phyloP scores from a whole-genome alignment of 2,329 filamentous ascomycete species.

The Teratosphaeria nubilosa region DNA sequence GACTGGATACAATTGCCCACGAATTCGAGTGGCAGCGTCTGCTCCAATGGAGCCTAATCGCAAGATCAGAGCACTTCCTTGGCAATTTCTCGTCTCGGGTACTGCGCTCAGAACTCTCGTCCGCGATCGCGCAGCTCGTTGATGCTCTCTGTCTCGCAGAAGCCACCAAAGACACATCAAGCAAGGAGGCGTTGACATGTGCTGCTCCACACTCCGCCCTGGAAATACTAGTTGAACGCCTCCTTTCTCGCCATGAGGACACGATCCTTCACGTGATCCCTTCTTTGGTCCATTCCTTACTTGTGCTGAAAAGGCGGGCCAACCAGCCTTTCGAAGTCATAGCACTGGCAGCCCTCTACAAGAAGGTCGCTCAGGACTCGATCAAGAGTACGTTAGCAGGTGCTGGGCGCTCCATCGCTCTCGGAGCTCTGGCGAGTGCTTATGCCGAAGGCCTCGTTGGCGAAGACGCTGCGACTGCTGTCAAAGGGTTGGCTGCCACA shows the following conservation, averaged over 20 bases:
- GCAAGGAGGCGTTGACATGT: neutral
- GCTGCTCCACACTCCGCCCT: slow-evolving; percentile 7
- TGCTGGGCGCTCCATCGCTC: slow-evolving; percentile 34
- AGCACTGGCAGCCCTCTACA: slow-evolving; percentile 8
- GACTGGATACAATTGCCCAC: slow-evolving; percentile 12
- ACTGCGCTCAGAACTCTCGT: slow-evolving; percentile 21
- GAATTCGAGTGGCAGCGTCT: slow-evolving; percentile 1
- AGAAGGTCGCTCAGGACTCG: slow-evolving; percentile 19
- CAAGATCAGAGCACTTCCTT: slow-evolving; percentile 3
- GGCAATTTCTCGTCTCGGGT: slow-evolving; percentile 16
- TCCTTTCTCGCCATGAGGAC: slow-evolving; percentile 20
- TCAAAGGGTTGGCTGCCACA: slow-evolving; percentile 25
- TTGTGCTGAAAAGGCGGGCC: slow-evolving; percentile 7
- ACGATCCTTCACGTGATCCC: slow-evolving; percentile 16
- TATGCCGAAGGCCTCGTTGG: slow-evolving; percentile 11
- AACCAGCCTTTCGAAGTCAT: slow-evolving; percentile 13
- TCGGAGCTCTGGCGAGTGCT: slow-evolving; percentile 27
- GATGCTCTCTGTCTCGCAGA: slow-evolving; percentile 12
- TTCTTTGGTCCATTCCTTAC: slow-evolving; percentile 10
- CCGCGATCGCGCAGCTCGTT: slow-evolving; percentile 12
- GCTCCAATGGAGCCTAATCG: slow-evolving; percentile 1
- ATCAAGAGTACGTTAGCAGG: slow-evolving; percentile 31
- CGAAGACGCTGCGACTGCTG: slow-evolving; percentile 14
- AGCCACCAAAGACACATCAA: neutral
- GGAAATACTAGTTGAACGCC: slow-evolving; percentile 13